Percentiles rank a stretch among this genome's conserved stretches.
Evolutionary conservation across 352 stramenopile species (phyloP).

Genomic region (Peronospora belbahrii): DNA sequence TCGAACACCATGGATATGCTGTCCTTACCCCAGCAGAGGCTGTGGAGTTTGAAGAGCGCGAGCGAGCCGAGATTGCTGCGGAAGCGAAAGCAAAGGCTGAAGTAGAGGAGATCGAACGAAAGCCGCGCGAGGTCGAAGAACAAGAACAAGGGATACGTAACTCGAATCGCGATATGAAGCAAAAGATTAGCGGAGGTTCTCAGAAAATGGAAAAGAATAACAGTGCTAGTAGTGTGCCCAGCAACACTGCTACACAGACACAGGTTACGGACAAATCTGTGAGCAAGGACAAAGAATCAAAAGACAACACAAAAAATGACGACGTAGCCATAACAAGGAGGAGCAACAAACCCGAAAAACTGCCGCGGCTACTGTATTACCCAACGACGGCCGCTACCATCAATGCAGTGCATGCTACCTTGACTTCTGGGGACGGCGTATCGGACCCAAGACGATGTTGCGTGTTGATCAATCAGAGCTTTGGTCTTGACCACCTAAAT

Average conservation of each 20-base stretch:
- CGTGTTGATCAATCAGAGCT: constrained; percentile 54
- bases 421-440: constrained; percentile 34
- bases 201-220: not conserved
- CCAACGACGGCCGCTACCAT: constrained; percentile 53
- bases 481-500: constrained; percentile 45
- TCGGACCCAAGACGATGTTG: constrained; percentile 45
- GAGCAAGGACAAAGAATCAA: constrained; percentile 7
- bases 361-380: constrained; percentile 54
- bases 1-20: constrained; percentile 39
- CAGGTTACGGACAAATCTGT: constrained; percentile 1
- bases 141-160: constrained; percentile 2
- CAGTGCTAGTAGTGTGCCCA: not conserved
- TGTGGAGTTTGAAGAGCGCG: constrained; percentile 23
- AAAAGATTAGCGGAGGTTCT: not conserved
- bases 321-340: constrained; percentile 16
- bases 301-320: constrained; percentile 5
- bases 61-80: constrained; percentile 15
- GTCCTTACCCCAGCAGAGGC: constrained; percentile 39
- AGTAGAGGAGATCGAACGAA: constrained; percentile 14
- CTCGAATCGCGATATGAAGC: not conserved
- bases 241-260: not conserved
- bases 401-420: constrained; percentile 47
- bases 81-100: constrained; percentile 20
- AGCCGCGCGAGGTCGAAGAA: constrained; percentile 13
- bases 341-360: constrained; percentile 33